A percentile compares a stretch with the other conserved stretches of the same genome.
Conservation (phyloP, 1,284 basidiomycete species). For the Mycena citricolor region DNA sequence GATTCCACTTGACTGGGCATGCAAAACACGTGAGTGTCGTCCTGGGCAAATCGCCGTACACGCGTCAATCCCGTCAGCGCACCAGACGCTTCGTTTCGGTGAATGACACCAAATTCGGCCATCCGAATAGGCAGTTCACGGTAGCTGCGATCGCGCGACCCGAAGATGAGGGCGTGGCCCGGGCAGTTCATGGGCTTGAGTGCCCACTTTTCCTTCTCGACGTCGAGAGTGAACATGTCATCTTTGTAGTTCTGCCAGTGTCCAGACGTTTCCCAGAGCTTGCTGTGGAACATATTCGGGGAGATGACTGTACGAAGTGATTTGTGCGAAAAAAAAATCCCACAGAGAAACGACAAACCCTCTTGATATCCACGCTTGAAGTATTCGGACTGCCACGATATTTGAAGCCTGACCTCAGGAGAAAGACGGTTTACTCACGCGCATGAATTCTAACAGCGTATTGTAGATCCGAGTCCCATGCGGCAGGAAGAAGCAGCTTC, state of each 20-base stretch:
- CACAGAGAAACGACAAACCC: slow-evolving; percentile 43
- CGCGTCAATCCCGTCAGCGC: slow-evolving; percentile 93
- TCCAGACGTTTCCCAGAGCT: slow-evolving; percentile 98
- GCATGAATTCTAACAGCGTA: slow-evolving; percentile 86
- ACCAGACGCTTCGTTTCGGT: slow-evolving; percentile 96
- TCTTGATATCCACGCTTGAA: slow-evolving; percentile 87
- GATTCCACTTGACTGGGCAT: slow-evolving; percentile 89
- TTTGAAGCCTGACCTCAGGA: slow-evolving; percentile 9
- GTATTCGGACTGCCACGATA: slow-evolving; percentile 62
- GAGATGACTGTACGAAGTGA: slow-evolving; percentile 70
- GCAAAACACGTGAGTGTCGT: slow-evolving; percentile 97
- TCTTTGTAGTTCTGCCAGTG: slow-evolving; percentile 99
- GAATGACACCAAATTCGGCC: slow-evolving; percentile 98
- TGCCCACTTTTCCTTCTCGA: slow-evolving; percentile 95
- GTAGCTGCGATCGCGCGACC: slow-evolving; percentile 91
- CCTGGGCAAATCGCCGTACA: slow-evolving; percentile 95
- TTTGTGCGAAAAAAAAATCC: neutral
- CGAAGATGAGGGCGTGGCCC: slow-evolving; percentile 96
- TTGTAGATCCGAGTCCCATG: slow-evolving; percentile 99
- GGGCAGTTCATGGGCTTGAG: slow-evolving; percentile 99
- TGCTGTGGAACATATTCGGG: slow-evolving; percentile 96
- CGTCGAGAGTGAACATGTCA: slow-evolving; percentile 93
- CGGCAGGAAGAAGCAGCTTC: slow-evolving; percentile 95
- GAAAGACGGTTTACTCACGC: slow-evolving; percentile 49
- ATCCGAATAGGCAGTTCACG: slow-evolving; percentile 95